A percentile compares a stretch with the other conserved stretches of the same genome.
Conservation (phyloP, 1,139 yeast species). For the Protomyces macrosporus region DNA sequence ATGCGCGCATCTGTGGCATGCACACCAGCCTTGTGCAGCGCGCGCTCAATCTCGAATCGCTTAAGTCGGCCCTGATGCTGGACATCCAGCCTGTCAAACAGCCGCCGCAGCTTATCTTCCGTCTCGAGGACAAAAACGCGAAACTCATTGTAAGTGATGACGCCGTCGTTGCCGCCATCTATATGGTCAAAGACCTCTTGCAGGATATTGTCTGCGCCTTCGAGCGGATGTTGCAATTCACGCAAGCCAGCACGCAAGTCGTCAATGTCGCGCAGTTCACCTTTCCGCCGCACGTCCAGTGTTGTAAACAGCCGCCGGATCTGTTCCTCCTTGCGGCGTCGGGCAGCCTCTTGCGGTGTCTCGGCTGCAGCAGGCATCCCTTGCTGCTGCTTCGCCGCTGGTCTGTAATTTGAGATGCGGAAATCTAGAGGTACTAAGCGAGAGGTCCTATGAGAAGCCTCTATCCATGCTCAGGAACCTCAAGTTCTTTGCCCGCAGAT, state of each 20-base stretch:
- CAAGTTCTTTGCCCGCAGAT: too few relatives aligned
- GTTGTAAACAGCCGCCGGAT: conserved; percentile 36
- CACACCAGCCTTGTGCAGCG: conserved; percentile 47
- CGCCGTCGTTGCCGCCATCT: conserved; percentile 49
- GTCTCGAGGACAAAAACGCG: conserved; percentile 56
- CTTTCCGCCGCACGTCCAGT: conserved; percentile 33
- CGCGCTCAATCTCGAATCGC: conserved; percentile 59
- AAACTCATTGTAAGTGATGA: conserved; percentile 52
- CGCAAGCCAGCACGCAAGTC: conserved; percentile 34
- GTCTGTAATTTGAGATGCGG: too few relatives aligned
- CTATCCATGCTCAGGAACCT: too few relatives aligned
- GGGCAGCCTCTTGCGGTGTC: background rate
- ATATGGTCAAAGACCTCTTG: conserved; percentile 48
- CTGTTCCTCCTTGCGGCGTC: conserved; percentile 38
- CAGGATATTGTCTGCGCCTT: conserved; percentile 58
- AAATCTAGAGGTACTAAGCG: too few relatives aligned
- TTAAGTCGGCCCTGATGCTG: conserved; percentile 72
- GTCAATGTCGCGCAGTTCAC: conserved; percentile 32
- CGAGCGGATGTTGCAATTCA: conserved; percentile 45
- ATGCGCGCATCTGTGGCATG: conserved; percentile 13
- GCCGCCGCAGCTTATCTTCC: conserved; percentile 62
- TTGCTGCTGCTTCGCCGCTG: too few relatives aligned
- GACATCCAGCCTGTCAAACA: conserved; percentile 64
- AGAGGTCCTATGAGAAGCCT: too few relatives aligned
- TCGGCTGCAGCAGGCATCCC: background rate